A percentile compares a stretch with the other conserved stretches of the same genome.
phyloP scores from a whole-genome alignment of 2,329 filamentous ascomycete genomes.

The Aaosphaeria pasadenensis region DNA sequence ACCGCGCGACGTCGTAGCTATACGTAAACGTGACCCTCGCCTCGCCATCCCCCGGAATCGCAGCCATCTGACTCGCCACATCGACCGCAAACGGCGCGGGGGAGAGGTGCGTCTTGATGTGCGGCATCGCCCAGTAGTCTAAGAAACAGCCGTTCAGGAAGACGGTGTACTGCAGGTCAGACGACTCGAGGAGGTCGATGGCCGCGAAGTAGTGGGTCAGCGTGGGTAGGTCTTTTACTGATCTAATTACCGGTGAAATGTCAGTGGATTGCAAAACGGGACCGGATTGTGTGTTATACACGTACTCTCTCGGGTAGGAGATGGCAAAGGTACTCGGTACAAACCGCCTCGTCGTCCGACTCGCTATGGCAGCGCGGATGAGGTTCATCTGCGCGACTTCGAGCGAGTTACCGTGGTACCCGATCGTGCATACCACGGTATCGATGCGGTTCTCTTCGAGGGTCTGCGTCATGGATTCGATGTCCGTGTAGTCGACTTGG shows the following conservation, averaged over 20 bases:
- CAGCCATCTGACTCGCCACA: conserved; percentile 11
- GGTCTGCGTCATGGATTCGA: conserved; percentile 19
- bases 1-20: conserved; percentile 15
- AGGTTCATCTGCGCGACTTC: conserved; percentile 4
- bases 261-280: not conserved
- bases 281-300: not conserved
- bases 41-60: conserved; percentile 16
- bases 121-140: conserved; percentile 29
- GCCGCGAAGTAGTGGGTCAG: not conserved
- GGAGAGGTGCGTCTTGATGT: conserved; percentile 13
- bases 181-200: conserved; percentile 8
- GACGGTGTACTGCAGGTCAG: conserved; percentile 22
- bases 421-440: conserved; percentile 45
- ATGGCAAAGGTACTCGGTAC: conserved; percentile 15
- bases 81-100: conserved; percentile 12
- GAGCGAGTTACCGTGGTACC: conserved; percentile 15
- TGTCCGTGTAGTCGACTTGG: conserved; percentile 34
- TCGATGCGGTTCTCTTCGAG: conserved; percentile 42
- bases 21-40: conserved; percentile 12
- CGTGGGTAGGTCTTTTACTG: not conserved
- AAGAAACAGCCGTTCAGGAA: conserved; percentile 26
- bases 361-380: conserved; percentile 8
- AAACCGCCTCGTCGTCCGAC: conserved; percentile 11
- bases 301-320: conserved; percentile 10
- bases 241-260: not conserved